Base-by-base conservation (phyloP, 108 stramenopile genomes). In the Nannochloropsis gaditana region DNA sequence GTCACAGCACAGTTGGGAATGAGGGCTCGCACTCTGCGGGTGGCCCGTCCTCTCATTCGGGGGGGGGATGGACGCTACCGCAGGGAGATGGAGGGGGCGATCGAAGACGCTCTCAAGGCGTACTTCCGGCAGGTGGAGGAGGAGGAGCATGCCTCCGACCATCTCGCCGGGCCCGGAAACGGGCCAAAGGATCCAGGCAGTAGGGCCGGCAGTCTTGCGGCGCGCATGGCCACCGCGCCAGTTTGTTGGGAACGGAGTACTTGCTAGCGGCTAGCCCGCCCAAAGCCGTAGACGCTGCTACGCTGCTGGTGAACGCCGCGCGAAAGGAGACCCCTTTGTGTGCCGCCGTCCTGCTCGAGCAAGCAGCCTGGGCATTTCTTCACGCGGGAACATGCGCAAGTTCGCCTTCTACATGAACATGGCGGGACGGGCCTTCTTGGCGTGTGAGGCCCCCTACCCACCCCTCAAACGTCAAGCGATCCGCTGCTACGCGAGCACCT, bases 301-400 rank as follows among this genome's bases (percentile, higher is more conserved):
- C n/a, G 4, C 6, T 73, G 59, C 59, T 73, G 59, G 3, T 73
- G 59, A 6, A n/a, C n/a, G 59, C 59, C 59, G 59, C 59, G n/a
- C 15, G n/a, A n/a, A 73, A 73, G 43, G 85, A 86, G 44, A 86
- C 41, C 50, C 47, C 85, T 8, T 81, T 86, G 42, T 82, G 81
- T 45, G 82, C 85, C 9, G 85, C 85, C 41, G 85, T 86, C 41
- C 44, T 86, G 81, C 81, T 86, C 19, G 85, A 86, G 82, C 80
- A 50, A 0, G 81, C 85, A 19, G 85, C 85, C 41, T 82, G 47
- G 81, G 45, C 45, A 6, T 86, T 45, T 50, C 85, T 81, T 9
- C 81, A 19, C 21, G 81, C 8, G 81, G 85, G 6, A 45, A 47
- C 41, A 10, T 59, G 4, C 47, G 85, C 3, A 80, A 81, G 41